Percentiles rank a stretch among this genome's conserved stretches.
Evolutionary conservation across 805 yeast species (phyloP).

Genomic region (Ascoidea tarda): DNA sequence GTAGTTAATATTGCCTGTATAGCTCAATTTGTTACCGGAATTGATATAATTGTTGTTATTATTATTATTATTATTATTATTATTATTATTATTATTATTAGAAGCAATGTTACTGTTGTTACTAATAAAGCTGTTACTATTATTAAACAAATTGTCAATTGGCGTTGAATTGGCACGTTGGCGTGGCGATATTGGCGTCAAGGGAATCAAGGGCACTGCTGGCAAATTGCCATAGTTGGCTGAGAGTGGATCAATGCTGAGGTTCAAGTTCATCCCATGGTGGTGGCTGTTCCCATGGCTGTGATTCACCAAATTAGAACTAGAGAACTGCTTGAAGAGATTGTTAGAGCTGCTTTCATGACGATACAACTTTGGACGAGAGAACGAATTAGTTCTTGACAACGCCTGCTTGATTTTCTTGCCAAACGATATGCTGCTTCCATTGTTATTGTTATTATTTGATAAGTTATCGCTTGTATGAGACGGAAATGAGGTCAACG

Average conservation of each 20-base stretch:
- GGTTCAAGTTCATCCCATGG: no score
- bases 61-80: no score
- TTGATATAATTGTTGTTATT: no score
- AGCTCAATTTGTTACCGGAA: no score
- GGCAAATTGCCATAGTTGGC: no score
- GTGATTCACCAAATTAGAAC: no score
- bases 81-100: no score
- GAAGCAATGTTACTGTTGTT: no score
- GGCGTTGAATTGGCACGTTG: not conserved
- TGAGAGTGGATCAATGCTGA: not conserved
- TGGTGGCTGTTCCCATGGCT: no score
- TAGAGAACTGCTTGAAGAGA: not conserved
- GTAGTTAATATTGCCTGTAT: not conserved
- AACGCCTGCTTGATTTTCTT: slow-evolving; percentile 7
- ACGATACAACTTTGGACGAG: not conserved
- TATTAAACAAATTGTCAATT: not conserved
- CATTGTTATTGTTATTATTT: no score
- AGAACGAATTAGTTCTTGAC: slow-evolving; percentile 7
- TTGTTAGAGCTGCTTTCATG: not conserved
- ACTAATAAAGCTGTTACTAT: no score
- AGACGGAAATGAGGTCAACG: not conserved
- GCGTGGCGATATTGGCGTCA: not conserved
- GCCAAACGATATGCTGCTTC: slow-evolving; percentile 1
- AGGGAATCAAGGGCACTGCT: not conserved
- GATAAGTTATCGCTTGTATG: not conserved